Conservation (phyloP, 2,329 filamentous ascomycete genomes). For the Dryadomyces quercivorus region DNA sequence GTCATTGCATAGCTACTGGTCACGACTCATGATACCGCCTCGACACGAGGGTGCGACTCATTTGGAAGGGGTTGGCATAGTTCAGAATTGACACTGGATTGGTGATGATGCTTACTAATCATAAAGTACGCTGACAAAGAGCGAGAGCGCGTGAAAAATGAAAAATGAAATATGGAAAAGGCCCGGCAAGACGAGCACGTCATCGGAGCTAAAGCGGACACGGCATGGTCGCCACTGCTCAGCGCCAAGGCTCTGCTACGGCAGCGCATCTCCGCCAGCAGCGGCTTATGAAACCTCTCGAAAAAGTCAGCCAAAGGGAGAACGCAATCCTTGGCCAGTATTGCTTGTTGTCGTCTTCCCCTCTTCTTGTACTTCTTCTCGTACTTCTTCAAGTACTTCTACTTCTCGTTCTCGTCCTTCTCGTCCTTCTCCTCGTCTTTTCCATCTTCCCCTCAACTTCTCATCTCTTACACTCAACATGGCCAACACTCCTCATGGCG, state of each 20-base stretch:
- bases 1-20: slow-evolving; percentile 3
- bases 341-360: background rate
- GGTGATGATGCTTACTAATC: no score
- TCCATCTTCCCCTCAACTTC: background rate
- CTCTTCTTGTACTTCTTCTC: background rate
- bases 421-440: background rate
- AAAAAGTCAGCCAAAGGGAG: background rate
- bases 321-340: background rate
- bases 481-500: slow-evolving; percentile 71
- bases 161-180: background rate
- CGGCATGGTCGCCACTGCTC: background rate
- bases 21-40: slow-evolving; percentile 1
- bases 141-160: background rate
- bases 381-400: background rate
- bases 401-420: background rate
- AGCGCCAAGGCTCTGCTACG: background rate
- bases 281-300: no score
- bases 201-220: slow-evolving; percentile 13
- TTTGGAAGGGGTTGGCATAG: background rate
- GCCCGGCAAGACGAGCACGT: slow-evolving; percentile 11
- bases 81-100: background rate
- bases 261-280: no score
- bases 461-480: slow-evolving; percentile 27
- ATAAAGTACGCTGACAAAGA: no score
- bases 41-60: background rate